These are phyloP conservation scores for Aspergillus quadricinctus DNA, from an alignment of 2,329 filamentous ascomycete genomes.

Conservation along the genomic window DNA sequence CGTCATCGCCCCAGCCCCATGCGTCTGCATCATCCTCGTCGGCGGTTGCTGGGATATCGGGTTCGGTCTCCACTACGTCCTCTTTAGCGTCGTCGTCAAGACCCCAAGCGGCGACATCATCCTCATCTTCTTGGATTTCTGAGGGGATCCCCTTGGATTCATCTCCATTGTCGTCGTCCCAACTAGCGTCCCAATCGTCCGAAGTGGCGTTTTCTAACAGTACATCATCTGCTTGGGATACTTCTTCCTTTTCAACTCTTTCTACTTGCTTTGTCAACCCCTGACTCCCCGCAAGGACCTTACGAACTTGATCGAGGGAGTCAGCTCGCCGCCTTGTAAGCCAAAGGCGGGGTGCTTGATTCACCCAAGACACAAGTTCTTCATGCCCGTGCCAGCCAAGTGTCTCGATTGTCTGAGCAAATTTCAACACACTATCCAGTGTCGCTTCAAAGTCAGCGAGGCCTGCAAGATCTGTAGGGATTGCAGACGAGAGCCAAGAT, in stretches of 20 bases:
- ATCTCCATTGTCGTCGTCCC: conserved; percentile 65
- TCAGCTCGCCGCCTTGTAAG: conserved; percentile 76
- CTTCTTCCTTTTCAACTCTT: conserved; percentile 75
- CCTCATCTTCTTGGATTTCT: conserved; percentile 31
- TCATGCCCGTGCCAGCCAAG: conserved; percentile 59
- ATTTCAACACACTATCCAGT: conserved; percentile 59
- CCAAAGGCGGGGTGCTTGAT: conserved; percentile 77
- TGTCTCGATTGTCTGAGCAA: conserved; percentile 60
- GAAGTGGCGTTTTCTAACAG: conserved; percentile 53
- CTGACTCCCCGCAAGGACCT: conserved; percentile 63
- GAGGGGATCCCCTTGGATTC: conserved; percentile 16
- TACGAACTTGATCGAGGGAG: conserved; percentile 70
- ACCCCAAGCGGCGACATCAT: conserved; percentile 49
- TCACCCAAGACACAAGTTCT: conserved; percentile 73
- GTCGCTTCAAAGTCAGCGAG: conserved; percentile 68
- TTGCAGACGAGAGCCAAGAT: conserved; percentile 68
- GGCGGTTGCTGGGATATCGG: conserved; percentile 6
- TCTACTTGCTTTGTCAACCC: conserved; percentile 68
- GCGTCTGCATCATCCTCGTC: conserved; percentile 54
- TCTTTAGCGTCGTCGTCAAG: conserved; percentile 41
- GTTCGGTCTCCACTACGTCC: conserved; percentile 15
- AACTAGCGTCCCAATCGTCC: conserved; percentile 72
- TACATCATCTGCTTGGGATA: conserved; percentile 65
- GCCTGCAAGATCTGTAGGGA: conserved; percentile 69
- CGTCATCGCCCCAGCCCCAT: conserved; percentile 81